Evolutionary conservation across 2,329 filamentous ascomycete species (phyloP).

Genomic region (Penicillium sp.): DNA sequence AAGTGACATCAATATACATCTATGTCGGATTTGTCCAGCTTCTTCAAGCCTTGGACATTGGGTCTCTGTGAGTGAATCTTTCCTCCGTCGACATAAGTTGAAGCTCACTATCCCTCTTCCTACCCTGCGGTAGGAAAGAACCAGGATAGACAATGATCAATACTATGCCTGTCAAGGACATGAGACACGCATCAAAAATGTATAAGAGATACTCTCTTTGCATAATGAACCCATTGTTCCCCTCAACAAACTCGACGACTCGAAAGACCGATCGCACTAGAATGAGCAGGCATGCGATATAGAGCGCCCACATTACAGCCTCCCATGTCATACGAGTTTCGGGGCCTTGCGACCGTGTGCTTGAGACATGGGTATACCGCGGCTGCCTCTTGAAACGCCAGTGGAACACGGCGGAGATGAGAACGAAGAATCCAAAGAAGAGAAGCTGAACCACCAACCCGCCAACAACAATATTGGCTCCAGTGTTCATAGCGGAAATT

Average conservation of each 20-base stretch:
- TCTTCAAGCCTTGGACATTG: neutral
- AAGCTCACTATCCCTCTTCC: conserved; percentile 10
- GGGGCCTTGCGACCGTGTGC: neutral
- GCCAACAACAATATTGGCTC: conserved; percentile 50
- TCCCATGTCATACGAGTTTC: conserved; percentile 11
- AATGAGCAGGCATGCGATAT: conserved; percentile 29
- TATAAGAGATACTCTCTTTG: conserved; percentile 32
- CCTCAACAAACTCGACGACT: conserved; percentile 33
- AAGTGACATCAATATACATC: no score
- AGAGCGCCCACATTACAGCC: conserved; percentile 20
- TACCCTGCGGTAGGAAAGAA: neutral
- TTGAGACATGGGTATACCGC: neutral
- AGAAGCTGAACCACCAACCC: conserved; percentile 61
- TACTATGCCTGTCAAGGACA: conserved; percentile 18
- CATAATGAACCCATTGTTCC: conserved; percentile 32
- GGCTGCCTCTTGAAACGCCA: conserved; percentile 24
- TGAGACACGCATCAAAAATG: conserved; percentile 35
- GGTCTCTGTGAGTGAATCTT: neutral
- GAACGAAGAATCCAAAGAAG: conserved; percentile 59
- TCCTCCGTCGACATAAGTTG: conserved; percentile 5
- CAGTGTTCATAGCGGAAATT: conserved; percentile 13
- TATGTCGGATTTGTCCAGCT: no score
- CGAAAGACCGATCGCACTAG: conserved; percentile 35
- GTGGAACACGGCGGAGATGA: conserved; percentile 53
- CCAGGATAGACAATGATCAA: conserved; percentile 7